These are phyloP conservation scores for Rubia tinctorum DNA, from an alignment of 305 asterid species.

Conservation along the genomic window DNA sequence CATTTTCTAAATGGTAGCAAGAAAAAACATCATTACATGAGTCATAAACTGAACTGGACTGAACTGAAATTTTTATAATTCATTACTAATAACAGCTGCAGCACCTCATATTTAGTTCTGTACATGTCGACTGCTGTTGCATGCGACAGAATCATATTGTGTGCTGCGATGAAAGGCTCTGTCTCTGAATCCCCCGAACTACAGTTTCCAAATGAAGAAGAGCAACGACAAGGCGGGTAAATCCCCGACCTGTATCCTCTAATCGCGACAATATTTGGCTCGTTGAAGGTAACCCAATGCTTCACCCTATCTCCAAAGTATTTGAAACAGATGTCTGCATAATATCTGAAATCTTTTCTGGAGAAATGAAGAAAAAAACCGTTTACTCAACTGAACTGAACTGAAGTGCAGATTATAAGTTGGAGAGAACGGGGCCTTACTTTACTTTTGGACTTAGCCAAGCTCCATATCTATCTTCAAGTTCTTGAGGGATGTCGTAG, in stretches of 20 bases:
- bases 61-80: not conserved
- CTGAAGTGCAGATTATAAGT: too few species aligned
- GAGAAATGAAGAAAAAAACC: not conserved
- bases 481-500: conserved; percentile 70
- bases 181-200: conserved; percentile 41
- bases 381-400: too few species aligned
- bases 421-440: conserved; percentile 21
- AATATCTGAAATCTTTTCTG: conserved; percentile 55
- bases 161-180: conserved; percentile 62
- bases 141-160: conserved; percentile 56
- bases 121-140: conserved; percentile 43
- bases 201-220: conserved; percentile 49
- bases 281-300: conserved; percentile 55
- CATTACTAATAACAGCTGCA: not conserved
- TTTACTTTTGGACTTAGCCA: conserved; percentile 53
- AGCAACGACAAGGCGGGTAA: conserved; percentile 54
- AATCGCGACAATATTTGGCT: conserved; percentile 50
- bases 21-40: not conserved
- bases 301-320: conserved; percentile 56
- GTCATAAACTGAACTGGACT: not conserved
- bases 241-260: conserved; percentile 52
- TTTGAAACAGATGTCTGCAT: conserved; percentile 51
- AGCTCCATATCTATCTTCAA: conserved; percentile 58
- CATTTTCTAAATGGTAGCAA: conserved; percentile 19
- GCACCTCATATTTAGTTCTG: conserved; percentile 48